Percentiles rank a stretch among this genome's conserved stretches.
Conservation (phyloP, 2,329 filamentous ascomycete genomes). For the Plectosphaerella sp. region DNA sequence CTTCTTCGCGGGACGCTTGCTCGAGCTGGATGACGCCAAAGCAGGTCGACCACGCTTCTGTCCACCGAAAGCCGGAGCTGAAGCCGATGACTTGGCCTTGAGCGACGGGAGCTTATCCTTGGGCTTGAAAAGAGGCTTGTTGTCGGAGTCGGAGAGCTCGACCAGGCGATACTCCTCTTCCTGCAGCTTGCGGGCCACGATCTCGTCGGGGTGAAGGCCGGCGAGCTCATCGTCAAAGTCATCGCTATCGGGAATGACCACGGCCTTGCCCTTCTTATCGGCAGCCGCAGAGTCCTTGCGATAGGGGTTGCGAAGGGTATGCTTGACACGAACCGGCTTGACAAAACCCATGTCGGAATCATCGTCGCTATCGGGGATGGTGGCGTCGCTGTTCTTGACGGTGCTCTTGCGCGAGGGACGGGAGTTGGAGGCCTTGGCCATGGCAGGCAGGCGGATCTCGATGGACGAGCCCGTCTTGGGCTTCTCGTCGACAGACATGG, state of each 20-base stretch:
- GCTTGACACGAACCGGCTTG: constrained; percentile 14
- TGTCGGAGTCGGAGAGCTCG: not conserved
- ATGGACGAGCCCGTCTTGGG: constrained; percentile 16
- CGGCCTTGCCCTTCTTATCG: constrained; percentile 10
- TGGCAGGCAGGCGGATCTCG: constrained; percentile 26
- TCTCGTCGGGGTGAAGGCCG: constrained; percentile 17
- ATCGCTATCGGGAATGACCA: constrained; percentile 27
- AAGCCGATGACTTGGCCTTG: constrained; percentile 8
- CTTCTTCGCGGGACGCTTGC: constrained; percentile 3
- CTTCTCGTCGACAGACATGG: constrained; percentile 11
- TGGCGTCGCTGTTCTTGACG: not conserved
- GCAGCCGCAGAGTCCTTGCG: constrained; percentile 10
- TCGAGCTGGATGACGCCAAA: too few species aligned
- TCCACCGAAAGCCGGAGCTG: too few species aligned
- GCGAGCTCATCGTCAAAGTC: constrained; percentile 33
- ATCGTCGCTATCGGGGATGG: constrained; percentile 3
- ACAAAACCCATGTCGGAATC: constrained; percentile 6
- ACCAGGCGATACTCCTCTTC: constrained; percentile 22
- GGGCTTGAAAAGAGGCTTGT: too few species aligned
- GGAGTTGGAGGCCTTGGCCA: constrained; percentile 32
- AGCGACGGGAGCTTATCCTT: not conserved
- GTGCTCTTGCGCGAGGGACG: constrained; percentile 28
- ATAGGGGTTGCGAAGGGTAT: constrained; percentile 3
- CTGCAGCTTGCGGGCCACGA: constrained; percentile 28
- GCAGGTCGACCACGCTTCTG: too few species aligned